A percentile compares a stretch with the other conserved stretches of the same genome.
Conservation (phyloP, 1,284 basidiomycete genomes). For the Puccinia novopanici region DNA sequence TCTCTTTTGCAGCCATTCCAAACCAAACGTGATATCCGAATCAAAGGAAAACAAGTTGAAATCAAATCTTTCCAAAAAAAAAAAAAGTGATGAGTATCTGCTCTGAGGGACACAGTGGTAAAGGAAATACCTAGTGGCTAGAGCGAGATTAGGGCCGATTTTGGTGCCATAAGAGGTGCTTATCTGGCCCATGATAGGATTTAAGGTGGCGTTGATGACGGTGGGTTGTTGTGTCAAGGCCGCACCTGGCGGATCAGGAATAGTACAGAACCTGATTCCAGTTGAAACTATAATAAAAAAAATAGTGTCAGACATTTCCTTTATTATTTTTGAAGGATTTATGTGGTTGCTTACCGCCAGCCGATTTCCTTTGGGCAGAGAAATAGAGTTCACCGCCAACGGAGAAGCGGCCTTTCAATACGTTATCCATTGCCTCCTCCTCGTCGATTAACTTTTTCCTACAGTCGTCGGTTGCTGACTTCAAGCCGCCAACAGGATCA, state of each 20-base stretch:
- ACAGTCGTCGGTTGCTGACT: constrained; percentile 53
- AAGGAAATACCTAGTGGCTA: constrained; percentile 69
- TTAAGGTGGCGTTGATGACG: constrained; percentile 88
- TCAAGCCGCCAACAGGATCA: constrained; percentile 52
- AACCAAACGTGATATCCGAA: constrained; percentile 86
- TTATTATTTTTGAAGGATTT: too few species aligned
- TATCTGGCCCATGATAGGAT: constrained; percentile 93
- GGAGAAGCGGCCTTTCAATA: constrained; percentile 78
- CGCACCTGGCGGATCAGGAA: constrained; percentile 73
- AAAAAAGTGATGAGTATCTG: not conserved
- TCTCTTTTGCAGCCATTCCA: constrained; percentile 41
- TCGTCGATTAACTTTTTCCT: constrained; percentile 75
- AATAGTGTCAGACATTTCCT: too few species aligned
- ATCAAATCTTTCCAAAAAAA: constrained; percentile 69
- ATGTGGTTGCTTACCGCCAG: constrained; percentile 76
- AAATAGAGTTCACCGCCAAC: constrained; percentile 93
- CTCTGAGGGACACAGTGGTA: not conserved
- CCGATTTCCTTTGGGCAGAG: constrained; percentile 86
- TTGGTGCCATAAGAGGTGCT: constrained; percentile 87
- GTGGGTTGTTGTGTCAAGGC: constrained; percentile 70
- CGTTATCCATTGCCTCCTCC: constrained; percentile 80
- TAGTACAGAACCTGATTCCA: constrained; percentile 84
- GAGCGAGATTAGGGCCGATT: constrained; percentile 79
- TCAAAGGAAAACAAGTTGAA: constrained; percentile 97
- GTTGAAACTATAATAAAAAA: constrained; percentile 90